Percentiles rank a stretch among this genome's conserved stretches.
These are phyloP conservation scores for Cutaneotrichosporon sp. DNA, from an alignment of 1,284 basidiomycete species.

Conservation along the genomic window DNA sequence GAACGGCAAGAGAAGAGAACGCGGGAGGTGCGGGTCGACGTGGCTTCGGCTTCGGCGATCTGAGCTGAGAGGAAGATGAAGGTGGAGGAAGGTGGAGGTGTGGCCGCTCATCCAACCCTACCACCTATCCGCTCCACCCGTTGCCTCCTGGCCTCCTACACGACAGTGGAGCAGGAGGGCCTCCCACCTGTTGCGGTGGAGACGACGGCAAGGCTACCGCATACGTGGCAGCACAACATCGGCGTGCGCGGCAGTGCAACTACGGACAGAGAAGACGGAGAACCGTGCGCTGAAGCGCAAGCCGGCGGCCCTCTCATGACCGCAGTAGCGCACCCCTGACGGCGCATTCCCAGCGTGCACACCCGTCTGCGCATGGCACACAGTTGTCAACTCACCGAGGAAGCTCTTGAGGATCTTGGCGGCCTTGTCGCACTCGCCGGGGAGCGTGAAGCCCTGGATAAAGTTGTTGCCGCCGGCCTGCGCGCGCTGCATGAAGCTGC, in stretches of 20 bases:
- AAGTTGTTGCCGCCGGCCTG: conserved; percentile 58
- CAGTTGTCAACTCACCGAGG: conserved; percentile 70
- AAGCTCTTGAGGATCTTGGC: conserved; percentile 88
- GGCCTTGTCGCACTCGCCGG: conserved; percentile 86
- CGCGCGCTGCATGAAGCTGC: conserved; percentile 21
- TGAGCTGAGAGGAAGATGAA: neutral
- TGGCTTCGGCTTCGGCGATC: neutral
- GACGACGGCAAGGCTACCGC: too few species aligned
- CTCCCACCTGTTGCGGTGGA: too few species aligned
- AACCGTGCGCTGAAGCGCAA: neutral
- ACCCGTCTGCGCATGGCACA: neutral
- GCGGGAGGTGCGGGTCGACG: neutral
- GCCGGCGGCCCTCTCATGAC: neutral
- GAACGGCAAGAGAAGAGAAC: too few species aligned
- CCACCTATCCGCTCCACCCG: too few species aligned
- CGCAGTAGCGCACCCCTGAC: too few species aligned
- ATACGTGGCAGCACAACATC: neutral
- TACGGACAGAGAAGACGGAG: neutral
- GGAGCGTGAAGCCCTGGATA: conserved; percentile 78
- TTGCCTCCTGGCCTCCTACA: too few species aligned
- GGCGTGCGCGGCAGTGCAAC: neutral
- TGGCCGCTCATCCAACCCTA: neutral
- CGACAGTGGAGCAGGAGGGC: neutral
- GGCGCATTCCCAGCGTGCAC: neutral
- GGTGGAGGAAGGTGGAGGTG: neutral